Conservation (phyloP, 2,329 filamentous ascomycete genomes). For the Fusarium armeniacum region DNA sequence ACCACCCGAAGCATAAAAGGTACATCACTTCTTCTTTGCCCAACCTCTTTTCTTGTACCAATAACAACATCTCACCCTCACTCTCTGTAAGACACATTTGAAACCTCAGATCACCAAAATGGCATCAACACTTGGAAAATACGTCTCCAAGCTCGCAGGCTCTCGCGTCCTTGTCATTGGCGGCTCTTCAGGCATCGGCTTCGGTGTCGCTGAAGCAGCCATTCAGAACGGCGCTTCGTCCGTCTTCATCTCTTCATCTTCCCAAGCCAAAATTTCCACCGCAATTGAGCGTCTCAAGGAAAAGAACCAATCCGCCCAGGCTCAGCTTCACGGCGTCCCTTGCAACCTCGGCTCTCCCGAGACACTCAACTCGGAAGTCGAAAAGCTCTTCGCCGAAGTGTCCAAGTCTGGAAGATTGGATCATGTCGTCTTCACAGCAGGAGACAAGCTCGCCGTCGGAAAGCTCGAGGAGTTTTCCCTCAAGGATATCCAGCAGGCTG, state of each 20-base stretch:
- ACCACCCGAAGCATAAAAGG: conserved; percentile 21
- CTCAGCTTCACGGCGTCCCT: conserved; percentile 34
- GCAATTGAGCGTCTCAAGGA: conserved; percentile 33
- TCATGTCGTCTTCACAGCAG: conserved; percentile 43
- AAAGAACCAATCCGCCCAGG: conserved; percentile 32
- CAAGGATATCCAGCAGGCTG: conserved; percentile 33
- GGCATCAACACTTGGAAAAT: conserved; percentile 32
- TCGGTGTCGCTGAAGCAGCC: conserved; percentile 42
- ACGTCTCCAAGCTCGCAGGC: conserved; percentile 42
- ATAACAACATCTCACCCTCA: not conserved
- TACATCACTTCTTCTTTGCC: not conserved
- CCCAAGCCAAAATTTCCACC: conserved; percentile 21
- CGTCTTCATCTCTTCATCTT: conserved; percentile 39
- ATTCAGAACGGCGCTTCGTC: conserved; percentile 34
- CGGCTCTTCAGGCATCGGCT: conserved; percentile 43
- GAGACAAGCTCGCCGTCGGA: conserved; percentile 30
- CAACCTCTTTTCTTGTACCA: not conserved
- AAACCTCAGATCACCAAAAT: conserved; percentile 11
- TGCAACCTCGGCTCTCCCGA: conserved; percentile 34
- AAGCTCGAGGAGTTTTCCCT: conserved; percentile 34
- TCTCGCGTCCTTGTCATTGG: conserved; percentile 46
- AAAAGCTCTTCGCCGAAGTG: conserved; percentile 33
- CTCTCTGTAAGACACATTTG: not conserved
- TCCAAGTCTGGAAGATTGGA: conserved; percentile 37
- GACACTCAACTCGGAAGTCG: conserved; percentile 27